These are phyloP conservation scores for Candida takata DNA, from an alignment of 805 yeast genomes.

Conservation along the genomic window DNA sequence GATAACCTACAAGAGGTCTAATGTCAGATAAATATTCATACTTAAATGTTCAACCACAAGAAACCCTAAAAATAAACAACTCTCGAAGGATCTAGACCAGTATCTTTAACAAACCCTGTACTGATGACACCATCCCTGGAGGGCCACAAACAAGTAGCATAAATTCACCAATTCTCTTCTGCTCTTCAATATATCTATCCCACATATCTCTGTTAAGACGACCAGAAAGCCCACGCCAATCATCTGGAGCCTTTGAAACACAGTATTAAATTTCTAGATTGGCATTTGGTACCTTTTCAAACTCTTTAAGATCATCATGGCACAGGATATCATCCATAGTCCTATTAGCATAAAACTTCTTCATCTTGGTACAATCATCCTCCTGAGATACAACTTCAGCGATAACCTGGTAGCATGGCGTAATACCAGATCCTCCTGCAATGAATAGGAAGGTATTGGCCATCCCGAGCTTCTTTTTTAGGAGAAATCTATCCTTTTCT, in stretches of 20 bases:
- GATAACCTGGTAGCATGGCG: constrained; percentile 77
- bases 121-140: constrained; percentile 52
- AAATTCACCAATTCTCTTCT: constrained; percentile 38
- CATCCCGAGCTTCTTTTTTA: constrained; percentile 33
- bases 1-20: too few species aligned
- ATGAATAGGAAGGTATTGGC: constrained; percentile 37
- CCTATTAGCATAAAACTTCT: constrained; percentile 60
- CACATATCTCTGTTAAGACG: constrained; percentile 48
- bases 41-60: too few species aligned
- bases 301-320: constrained; percentile 61
- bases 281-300: constrained; percentile 49
- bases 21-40: too few species aligned
- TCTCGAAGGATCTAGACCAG: constrained; percentile 36
- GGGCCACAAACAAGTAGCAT: constrained; percentile 66
- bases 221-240: constrained; percentile 54
- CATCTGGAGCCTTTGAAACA: constrained; percentile 38
- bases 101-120: constrained; percentile 42
- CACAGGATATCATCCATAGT: constrained; percentile 65
- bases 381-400: constrained; percentile 60
- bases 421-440: constrained; percentile 83
- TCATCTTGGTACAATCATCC: constrained; percentile 50
- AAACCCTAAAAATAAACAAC: constrained; percentile 22
- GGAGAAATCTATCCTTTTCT: constrained; percentile 43
- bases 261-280: constrained; percentile 47
- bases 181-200: constrained; percentile 40